These are phyloP conservation scores for Polytrichum formosum DNA, from an alignment of 225 moss, liverwort and hornwort genomes.

Conservation along the genomic window DNA sequence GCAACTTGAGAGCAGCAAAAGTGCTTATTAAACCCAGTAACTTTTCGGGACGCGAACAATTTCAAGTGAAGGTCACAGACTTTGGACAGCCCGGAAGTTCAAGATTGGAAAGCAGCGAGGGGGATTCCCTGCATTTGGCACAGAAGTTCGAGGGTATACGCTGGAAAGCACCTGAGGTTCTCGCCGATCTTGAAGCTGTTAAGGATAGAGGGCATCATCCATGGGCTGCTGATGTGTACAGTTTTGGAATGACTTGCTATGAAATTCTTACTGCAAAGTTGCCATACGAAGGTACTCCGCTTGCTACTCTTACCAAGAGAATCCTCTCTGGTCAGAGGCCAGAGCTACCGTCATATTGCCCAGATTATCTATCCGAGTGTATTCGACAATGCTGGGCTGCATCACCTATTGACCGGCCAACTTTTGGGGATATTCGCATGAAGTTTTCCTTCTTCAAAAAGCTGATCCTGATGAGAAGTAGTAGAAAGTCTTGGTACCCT, in stretches of 20 bases:
- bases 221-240: conserved; percentile 34
- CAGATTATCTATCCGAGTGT: conserved; percentile 38
- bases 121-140: not conserved
- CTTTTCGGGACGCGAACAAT: conserved; percentile 38
- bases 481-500: conserved; percentile 43
- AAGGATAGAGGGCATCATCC: conserved; percentile 1
- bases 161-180: conserved; percentile 37
- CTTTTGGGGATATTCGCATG: conserved; percentile 35
- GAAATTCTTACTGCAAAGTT: conserved; percentile 34
- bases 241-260: conserved; percentile 42
- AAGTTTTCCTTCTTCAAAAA: conserved; percentile 39
- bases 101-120: conserved; percentile 8
- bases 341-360: conserved; percentile 33
- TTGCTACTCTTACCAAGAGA: conserved; percentile 16
- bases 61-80: conserved; percentile 30
- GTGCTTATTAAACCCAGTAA: conserved; percentile 26
- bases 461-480: conserved; percentile 47
- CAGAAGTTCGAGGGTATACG: conserved; percentile 12
- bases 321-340: conserved; percentile 32
- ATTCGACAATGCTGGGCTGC: conserved; percentile 42
- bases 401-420: conserved; percentile 23
- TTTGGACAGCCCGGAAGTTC: conserved; percentile 14
- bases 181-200: conserved; percentile 7
- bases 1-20: conserved; percentile 25
- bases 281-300: conserved; percentile 26